phyloP scores from a whole-genome alignment of 2,329 filamentous ascomycete genomes.

The Paecilomyces niveus region DNA sequence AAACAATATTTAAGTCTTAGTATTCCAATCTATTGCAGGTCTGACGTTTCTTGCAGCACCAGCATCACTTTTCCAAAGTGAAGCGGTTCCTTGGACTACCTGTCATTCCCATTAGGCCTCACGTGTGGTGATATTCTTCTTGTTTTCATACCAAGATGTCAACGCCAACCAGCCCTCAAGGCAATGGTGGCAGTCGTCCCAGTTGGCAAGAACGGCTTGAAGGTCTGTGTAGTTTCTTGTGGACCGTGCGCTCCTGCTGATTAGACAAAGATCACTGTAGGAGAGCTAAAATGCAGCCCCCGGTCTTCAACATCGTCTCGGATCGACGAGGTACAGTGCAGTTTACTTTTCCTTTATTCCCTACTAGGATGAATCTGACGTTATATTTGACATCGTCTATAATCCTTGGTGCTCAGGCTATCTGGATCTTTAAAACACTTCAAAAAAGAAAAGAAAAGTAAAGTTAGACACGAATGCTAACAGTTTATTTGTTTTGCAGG shows the following conservation, averaged over 20 bases:
- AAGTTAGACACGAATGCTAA: conserved; percentile 12
- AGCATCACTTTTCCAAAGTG: neutral
- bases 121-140: neutral
- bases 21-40: neutral
- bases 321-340: conserved; percentile 60
- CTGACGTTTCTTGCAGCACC: conserved; percentile 1
- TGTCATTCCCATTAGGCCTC: neutral
- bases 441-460: conserved; percentile 1
- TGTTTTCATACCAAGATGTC: conserved; percentile 11
- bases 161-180: conserved; percentile 16
- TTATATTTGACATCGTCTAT: neutral
- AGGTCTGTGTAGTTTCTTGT: conserved; percentile 34
- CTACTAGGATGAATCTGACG: conserved; percentile 8
- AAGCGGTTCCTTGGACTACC: neutral
- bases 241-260: conserved; percentile 4
- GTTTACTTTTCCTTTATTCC: conserved; percentile 12
- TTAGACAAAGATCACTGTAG: conserved; percentile 49
- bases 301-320: conserved; percentile 64
- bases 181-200: conserved; percentile 14
- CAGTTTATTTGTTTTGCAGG: conserved; percentile 45
- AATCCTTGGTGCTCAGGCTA: neutral
- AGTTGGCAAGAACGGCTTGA: conserved; percentile 53
- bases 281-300: conserved; percentile 45
- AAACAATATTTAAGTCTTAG: conserved; percentile 1
- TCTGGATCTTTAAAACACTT: neutral